These are phyloP conservation scores for Tremellales sp. DNA, from an alignment of 1,284 basidiomycete genomes.

Conservation along the genomic window DNA sequence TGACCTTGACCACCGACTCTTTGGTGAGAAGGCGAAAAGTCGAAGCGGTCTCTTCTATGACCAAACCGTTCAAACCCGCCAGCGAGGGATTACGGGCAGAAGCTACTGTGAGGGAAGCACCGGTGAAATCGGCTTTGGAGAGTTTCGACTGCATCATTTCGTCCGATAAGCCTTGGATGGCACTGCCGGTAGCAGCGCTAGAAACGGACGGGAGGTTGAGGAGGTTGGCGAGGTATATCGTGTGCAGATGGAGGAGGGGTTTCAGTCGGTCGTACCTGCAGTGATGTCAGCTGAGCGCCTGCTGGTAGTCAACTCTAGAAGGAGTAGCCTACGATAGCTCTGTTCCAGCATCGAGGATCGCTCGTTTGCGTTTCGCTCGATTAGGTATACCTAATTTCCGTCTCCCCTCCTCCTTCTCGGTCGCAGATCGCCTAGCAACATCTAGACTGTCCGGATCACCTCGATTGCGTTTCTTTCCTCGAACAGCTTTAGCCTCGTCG, in stretches of 20 bases:
- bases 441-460: conserved; percentile 17
- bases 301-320: neutral
- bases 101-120: conserved; percentile 34
- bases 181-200: conserved; percentile 9
- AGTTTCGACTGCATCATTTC: conserved; percentile 32
- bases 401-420: conserved; percentile 5
- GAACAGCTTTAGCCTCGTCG: conserved; percentile 9
- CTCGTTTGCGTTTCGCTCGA: neutral
- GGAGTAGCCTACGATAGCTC: conserved; percentile 10
- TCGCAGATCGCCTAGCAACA: conserved; percentile 12
- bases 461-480: conserved; percentile 29
- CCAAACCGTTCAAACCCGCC: conserved; percentile 42
- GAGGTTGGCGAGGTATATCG: conserved; percentile 33
- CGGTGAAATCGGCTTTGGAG: conserved; percentile 52
- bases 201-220: conserved; percentile 48
- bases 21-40: conserved; percentile 47
- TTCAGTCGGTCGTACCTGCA: conserved; percentile 36
- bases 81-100: conserved; percentile 40
- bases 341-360: neutral
- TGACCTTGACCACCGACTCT: conserved; percentile 32
- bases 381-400: conserved; percentile 5
- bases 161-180: conserved; percentile 23
- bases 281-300: neutral
- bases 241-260: conserved; percentile 42
- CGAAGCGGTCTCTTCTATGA: conserved; percentile 51